These are phyloP conservation scores for Tolypocladium tropicale DNA, from an alignment of 2,329 filamentous ascomycete species.

Conservation along the genomic window DNA sequence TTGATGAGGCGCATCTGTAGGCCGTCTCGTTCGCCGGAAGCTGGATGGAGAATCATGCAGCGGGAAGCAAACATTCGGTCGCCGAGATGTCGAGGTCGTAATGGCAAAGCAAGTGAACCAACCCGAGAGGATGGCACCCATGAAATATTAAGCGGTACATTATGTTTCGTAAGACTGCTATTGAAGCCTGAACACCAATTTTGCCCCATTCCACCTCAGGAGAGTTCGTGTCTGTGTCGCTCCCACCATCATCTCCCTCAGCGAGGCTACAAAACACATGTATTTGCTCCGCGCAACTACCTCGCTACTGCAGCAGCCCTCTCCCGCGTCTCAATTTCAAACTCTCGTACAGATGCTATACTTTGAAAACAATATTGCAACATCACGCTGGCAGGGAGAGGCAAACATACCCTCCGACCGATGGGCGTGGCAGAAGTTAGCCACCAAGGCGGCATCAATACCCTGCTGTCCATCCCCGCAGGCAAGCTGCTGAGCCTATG, in stretches of 20 bases:
- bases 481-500: background rate
- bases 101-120: too few species aligned
- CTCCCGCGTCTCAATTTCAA: background rate
- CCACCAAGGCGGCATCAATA: background rate
- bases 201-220: background rate
- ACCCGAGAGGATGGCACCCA: too few species aligned
- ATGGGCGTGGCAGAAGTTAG: background rate
- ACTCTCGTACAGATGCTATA: background rate
- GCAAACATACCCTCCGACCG: background rate
- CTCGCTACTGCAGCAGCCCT: background rate
- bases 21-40: too few species aligned
- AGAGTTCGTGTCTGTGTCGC: background rate
- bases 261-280: background rate
- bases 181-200: background rate
- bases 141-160: background rate
- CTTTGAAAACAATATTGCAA: background rate
- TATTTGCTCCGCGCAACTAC: background rate
- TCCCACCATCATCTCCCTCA: background rate
- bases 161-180: background rate
- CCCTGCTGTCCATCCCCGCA: background rate
- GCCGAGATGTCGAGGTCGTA: background rate
- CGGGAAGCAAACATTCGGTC: background rate
- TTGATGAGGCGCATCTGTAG: background rate
- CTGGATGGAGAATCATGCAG: background rate
- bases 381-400: background rate